Base-by-base conservation (phyloP, 1,139 yeast species). In the Debaryomyces robertsiae region DNA sequence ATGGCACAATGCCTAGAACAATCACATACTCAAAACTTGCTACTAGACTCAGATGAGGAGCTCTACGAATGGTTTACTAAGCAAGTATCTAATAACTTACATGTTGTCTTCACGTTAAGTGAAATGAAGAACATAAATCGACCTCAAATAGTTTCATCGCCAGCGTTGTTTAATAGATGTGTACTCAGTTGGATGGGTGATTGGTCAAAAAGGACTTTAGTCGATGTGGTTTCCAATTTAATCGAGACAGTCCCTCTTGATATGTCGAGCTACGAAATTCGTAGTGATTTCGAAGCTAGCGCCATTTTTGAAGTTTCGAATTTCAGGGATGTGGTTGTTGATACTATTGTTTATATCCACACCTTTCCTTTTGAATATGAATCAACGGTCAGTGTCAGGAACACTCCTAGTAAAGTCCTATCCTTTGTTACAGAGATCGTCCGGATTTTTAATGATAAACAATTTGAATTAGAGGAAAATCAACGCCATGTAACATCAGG, bases 91-190 rank as follows among this genome's bases (percentile, higher is more conserved):
- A 66, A 68, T 25, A 88, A 90, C 49, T 65, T 93, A 27, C 98
- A 93, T 58, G 91, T 91, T 18, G 79, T 90, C 0, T 89, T 91
- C 55, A 87, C 90, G 0, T 76, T 89, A 51, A 77, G 81, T 45
- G 84, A 83, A 9, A 75, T 83, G 3, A 63, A 67, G 4, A 60
- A 63, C 22, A 62, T 62, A 1, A 54, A 65, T 1, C 61, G 51
- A 24, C 58, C 67, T 2, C 61, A 64, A 13, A 74, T 82, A 3
- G 73, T 84, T 4, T 73, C 91, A 0, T 91, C 98, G 0, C 96
- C 98, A 0, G 98, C 98, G 0, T 65, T 93, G 29, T 84, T 89
- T 63, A 93, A 93, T 55, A 72, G 98, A 54, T 93, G 98, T 67
- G 95, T 89, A 3, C 63, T 91, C 30, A 81, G 84, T 55, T 89